Evolutionary conservation across 1,139 yeast species (phyloP), one percentile per base, ranked within the genome.

Genomic region (Diutina sp.): DNA sequence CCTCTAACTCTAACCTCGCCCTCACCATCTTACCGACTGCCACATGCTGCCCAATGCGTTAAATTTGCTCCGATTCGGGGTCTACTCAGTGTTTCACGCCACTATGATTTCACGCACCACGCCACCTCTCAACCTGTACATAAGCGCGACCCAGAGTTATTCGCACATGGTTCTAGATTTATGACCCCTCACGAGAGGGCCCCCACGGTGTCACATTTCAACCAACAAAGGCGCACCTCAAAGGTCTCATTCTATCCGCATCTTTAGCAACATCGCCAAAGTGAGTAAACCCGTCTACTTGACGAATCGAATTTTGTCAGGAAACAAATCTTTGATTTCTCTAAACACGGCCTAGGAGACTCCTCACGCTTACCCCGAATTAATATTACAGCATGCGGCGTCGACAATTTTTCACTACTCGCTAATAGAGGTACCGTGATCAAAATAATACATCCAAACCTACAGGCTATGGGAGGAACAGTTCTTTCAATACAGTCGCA

Each of bases 401-500:
- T 35, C 41, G 41, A 35, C 41, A n/a, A 35, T 35, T 35, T 35
- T 35, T 35, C 41, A 35, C 41, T 35, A 12, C 41, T 35, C 41
- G 41, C 41, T 35, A 35, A 35, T 11, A 35, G 41, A 35, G 41
- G 41, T 35, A 12, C 41, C 41, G 41, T 35, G 41, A 35, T 35
- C 41, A n/a, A 35, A 35, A 12, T 35, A 35, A 35, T 35, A 35
- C 41, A 35, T 11, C 41, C 41, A n/a, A 35, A 35, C 41, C 6
- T 12, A 12, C 41, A n/a, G 16, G 14, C 12, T 12, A 35, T 35
- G 41, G 41, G n/a, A 12, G 38, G 51, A 4, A 16, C 46, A 32
- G 51, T 45, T 28, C 60, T 69, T 35, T 61, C 88, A 2, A 77
- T 88, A 6, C 91, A 86, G 67, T 85, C 93, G 7, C 95, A 88